A percentile compares a stretch with the other conserved stretches of the same genome.
Evolutionary conservation across 192 early-diverging fungal species (phyloP).

Genomic region (Entomortierella beljakovae): DNA sequence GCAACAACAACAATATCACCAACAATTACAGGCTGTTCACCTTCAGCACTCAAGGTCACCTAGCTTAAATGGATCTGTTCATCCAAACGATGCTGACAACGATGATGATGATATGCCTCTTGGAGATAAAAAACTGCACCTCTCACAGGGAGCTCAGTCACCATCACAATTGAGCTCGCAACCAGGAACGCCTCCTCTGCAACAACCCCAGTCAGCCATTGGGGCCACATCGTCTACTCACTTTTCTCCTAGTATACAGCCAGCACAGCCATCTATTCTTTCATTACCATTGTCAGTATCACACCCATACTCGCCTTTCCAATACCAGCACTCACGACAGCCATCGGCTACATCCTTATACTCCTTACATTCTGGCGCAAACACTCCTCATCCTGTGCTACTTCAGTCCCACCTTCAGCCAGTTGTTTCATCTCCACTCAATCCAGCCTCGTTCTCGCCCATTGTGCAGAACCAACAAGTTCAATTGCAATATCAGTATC

Average conservation of each 20-base stretch:
- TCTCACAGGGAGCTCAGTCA: conserved; percentile 9
- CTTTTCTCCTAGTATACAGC: conserved; percentile 13
- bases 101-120: conserved; percentile 45
- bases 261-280: conserved; percentile 3
- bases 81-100: not conserved
- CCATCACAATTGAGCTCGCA: not conserved
- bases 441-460: conserved; percentile 9
- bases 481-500: not conserved
- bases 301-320: conserved; percentile 11
- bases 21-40: conserved; percentile 31
- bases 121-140: conserved; percentile 33
- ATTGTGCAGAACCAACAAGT: conserved; percentile 8
- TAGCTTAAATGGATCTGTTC: conserved; percentile 12
- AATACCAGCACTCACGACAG: conserved; percentile 22
- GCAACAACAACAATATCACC: conserved; percentile 48
- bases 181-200: conserved; percentile 2
- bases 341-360: conserved; percentile 13
- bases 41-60: conserved; percentile 16
- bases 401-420: conserved; percentile 2
- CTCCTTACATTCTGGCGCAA: conserved; percentile 1
- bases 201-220: not conserved
- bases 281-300: not conserved
- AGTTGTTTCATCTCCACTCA: conserved; percentile 4
- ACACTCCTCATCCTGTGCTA: not conserved
- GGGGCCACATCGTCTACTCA: conserved; percentile 6